Evolutionary conservation across 2,329 filamentous ascomycete species (phyloP), one percentile per base, ranked within the genome.

Genomic region (Hypoxylon rubiginosum): DNA sequence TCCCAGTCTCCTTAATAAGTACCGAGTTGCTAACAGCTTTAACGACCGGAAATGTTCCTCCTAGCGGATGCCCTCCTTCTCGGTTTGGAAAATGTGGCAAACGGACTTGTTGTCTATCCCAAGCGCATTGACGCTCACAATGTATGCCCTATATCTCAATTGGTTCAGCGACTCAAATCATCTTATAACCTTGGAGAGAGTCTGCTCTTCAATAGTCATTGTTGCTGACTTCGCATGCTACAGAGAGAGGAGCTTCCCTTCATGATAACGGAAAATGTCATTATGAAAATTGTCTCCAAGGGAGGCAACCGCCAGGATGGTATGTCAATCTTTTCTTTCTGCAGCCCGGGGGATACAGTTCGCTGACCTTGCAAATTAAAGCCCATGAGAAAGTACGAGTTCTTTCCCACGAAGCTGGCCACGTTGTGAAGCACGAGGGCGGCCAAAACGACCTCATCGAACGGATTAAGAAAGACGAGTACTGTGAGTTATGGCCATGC

Each of bases 341-440:
- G 5, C 13, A 21, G 4, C 17, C 39, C 13, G 9, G 13, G 13
- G 39, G n/a, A 43, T 43, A 43, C 17, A 43, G n/a, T 43, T 4
- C n/a, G 39, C 39, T 43, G n/a, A 52, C 39, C 8, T 43, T 9
- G 7, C 8, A 3, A 11, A 17, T 21, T 43, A 4, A 43, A 43
- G 91, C 92, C 0, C 94, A 97, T 79, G 94, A 97, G 81, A 83
- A 95, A 79, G 94, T 97, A 74, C 90, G 91, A 7, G 91, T 97
- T 1, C 85, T 97, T 48, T 92, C 87, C 1, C 91, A 94, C 81
- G 84, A 97, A 80, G 92, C 93, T 0, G 87, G 85, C 46, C 83
- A 85, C 32, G 88, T 91, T 43, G 83, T 85, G 30, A 84, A 85
- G 77, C 73, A 81, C 46, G 79, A 85, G 28, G 71, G 77, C 64